Evolutionary conservation across 805 yeast genomes (phyloP).

Genomic region (Saccharomycopsis javanensis): DNA sequence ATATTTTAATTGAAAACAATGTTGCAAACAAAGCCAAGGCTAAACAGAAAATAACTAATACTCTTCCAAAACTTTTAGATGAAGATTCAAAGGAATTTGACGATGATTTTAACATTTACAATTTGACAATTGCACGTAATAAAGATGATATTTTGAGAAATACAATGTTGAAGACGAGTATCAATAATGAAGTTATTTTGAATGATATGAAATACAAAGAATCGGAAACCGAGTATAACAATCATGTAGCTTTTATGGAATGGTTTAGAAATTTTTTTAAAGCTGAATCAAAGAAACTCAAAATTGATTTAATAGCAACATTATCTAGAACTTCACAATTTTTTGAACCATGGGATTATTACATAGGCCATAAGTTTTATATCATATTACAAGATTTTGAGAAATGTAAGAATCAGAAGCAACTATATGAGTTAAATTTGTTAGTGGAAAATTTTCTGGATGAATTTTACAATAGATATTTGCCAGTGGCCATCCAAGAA

Average conservation of each 20-base stretch:
- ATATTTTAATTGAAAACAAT: neutral
- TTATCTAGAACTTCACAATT: neutral
- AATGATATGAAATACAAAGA: neutral
- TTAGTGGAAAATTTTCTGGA: neutral
- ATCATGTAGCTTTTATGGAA: neutral
- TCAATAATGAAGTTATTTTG: slow-evolving; percentile 1
- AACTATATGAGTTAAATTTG: neutral
- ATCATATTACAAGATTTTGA: neutral
- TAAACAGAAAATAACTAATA: neutral
- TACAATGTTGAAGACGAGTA: neutral
- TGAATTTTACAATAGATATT: neutral
- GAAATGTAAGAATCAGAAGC: neutral
- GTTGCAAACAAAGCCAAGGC: neutral
- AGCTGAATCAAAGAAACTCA: slow-evolving; percentile 1
- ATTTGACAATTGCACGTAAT: neutral
- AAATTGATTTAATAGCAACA: slow-evolving; percentile 2
- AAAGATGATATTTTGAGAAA: neutral
- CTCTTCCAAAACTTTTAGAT: neutral
- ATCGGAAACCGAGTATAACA: neutral
- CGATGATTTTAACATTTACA: neutral
- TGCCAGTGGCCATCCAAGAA: neutral
- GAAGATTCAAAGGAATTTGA: neutral
- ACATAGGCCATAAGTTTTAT: neutral
- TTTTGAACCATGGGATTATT: slow-evolving; percentile 9
- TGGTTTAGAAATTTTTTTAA: neutral